Conservation (phyloP, 139 green algal species). For the Parachlorella kessleri region DNA sequence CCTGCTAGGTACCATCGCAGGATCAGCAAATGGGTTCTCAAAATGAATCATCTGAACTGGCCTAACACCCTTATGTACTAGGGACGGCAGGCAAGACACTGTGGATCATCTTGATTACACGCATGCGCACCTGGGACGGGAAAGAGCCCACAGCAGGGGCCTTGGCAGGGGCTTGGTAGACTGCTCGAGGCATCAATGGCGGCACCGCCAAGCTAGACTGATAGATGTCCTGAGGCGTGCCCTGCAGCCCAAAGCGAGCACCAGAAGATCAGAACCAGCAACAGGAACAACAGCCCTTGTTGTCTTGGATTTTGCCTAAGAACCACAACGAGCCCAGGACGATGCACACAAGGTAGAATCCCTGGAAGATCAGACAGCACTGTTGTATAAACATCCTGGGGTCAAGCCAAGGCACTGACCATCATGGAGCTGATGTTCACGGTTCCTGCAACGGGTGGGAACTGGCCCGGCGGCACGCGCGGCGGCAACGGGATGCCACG, state of each 20-base stretch:
- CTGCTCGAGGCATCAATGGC: slow-evolving; percentile 13
- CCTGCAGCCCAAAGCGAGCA: neutral
- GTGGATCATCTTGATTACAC: neutral
- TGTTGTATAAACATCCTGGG: too few relatives aligned
- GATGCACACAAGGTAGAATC: too few relatives aligned
- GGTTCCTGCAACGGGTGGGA: slow-evolving; percentile 51
- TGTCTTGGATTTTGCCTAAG: too few relatives aligned
- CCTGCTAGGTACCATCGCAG: too few relatives aligned
- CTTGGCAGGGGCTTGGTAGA: slow-evolving; percentile 27
- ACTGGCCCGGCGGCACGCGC: slow-evolving; percentile 51
- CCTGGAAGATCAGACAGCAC: too few relatives aligned
- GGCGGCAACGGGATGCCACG: slow-evolving; percentile 46
- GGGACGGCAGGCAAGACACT: neutral
- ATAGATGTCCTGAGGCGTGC: slow-evolving; percentile 29
- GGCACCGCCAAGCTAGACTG: slow-evolving; percentile 47
- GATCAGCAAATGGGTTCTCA: too few relatives aligned
- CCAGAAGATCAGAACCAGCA: too few relatives aligned
- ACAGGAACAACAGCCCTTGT: too few relatives aligned
- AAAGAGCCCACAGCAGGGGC: slow-evolving; percentile 22
- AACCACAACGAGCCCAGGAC: too few relatives aligned
- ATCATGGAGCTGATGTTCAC: slow-evolving; percentile 16
- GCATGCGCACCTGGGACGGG: slow-evolving; percentile 32
- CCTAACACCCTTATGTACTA: too few relatives aligned
- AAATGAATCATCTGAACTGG: too few relatives aligned
- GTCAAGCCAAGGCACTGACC: too few relatives aligned